Conservation (phyloP, 768 basidiomycete species). For the Termitomyces sp. region DNA sequence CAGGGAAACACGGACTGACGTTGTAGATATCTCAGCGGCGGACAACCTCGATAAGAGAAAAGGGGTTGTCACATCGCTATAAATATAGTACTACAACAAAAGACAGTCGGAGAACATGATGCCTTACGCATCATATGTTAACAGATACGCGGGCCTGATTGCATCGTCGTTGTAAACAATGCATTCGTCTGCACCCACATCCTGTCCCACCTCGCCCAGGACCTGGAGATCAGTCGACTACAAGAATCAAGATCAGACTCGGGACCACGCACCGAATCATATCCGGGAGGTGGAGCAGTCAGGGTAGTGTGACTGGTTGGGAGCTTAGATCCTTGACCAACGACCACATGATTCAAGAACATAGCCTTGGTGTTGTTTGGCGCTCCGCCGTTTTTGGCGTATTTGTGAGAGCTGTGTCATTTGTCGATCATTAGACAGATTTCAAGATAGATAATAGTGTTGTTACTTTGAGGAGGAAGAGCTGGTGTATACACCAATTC, state of each 20-base stretch:
- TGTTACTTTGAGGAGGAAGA: constrained; percentile 69
- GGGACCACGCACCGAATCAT: not conserved
- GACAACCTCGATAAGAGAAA: not conserved
- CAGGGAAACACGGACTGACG: not conserved
- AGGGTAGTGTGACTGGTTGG: not conserved
- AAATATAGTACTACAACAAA: not conserved
- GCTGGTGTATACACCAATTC: constrained; percentile 67
- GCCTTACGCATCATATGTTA: not conserved
- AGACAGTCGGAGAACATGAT: too few species aligned
- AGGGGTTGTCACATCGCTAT: not conserved
- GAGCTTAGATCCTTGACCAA: not conserved
- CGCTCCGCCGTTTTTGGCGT: not conserved
- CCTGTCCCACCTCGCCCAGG: not conserved
- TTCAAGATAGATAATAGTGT: not conserved
- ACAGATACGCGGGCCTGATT: not conserved
- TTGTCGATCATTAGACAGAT: not conserved
- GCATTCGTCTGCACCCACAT: not conserved
- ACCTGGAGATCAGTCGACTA: not conserved
- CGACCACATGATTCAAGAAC: not conserved
- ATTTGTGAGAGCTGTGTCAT: not conserved
- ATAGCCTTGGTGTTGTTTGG: not conserved
- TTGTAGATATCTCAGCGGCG: not conserved
- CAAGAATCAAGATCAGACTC: not conserved
- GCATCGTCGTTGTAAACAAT: not conserved
- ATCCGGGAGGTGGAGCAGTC: not conserved